Conservation (phyloP, 2,329 filamentous ascomycete species). For the Herpotrichia juniperi region DNA sequence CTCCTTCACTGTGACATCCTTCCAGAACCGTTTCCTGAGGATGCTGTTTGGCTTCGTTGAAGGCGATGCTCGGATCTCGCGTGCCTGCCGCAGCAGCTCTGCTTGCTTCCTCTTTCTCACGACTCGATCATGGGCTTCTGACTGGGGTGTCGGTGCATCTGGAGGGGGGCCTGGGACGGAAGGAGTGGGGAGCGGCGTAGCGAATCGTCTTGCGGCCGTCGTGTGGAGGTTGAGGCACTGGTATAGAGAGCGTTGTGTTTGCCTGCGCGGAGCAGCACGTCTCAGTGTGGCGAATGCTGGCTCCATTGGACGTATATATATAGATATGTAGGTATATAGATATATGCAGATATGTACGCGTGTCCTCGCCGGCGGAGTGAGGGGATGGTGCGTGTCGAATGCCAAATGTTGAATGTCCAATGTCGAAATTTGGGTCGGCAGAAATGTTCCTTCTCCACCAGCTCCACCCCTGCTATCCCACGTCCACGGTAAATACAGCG, state of each 20-base stretch:
- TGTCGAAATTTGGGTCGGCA: too few species aligned
- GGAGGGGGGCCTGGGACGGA: constrained; percentile 67
- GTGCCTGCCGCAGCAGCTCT: constrained; percentile 54
- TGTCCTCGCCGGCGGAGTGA: too few species aligned
- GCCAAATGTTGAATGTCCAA: too few species aligned
- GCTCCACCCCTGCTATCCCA: too few species aligned
- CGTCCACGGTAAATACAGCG: too few species aligned
- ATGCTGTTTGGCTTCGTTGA: constrained; percentile 53
- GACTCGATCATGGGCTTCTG: constrained; percentile 55
- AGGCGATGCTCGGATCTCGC: constrained; percentile 49
- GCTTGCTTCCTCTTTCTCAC: constrained; percentile 58
- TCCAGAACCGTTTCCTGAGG: constrained; percentile 84
- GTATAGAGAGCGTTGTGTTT: constrained; percentile 26
- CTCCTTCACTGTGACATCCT: constrained; percentile 73
- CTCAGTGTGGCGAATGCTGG: constrained; percentile 31
- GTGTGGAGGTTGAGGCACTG: constrained; percentile 53
- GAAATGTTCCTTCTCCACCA: too few species aligned
- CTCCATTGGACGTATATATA: constrained; percentile 21
- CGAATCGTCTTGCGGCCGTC: constrained; percentile 50
- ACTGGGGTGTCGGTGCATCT: constrained; percentile 58
- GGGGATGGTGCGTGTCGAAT: too few species aligned
- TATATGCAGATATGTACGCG: too few species aligned
- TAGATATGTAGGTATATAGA: neutral
- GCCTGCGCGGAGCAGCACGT: constrained; percentile 19
- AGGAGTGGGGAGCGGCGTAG: constrained; percentile 62